These are phyloP conservation scores for Lachnellula arida DNA, from an alignment of 2,329 filamentous ascomycete species.

Conservation along the genomic window DNA sequence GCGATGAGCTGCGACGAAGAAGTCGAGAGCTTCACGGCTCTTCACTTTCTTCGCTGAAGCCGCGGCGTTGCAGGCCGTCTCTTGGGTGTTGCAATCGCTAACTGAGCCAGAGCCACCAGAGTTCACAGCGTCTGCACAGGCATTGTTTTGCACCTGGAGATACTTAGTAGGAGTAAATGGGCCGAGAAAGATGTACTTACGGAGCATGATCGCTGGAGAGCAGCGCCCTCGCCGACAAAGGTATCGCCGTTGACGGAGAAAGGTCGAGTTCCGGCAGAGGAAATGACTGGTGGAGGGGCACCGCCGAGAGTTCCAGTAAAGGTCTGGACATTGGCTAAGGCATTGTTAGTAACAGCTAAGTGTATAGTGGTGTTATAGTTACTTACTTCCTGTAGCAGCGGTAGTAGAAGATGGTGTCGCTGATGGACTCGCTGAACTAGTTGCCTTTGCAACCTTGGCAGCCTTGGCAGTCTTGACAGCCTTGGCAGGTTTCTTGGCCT, in stretches of 20 bases:
- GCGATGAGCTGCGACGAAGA: conserved; percentile 39
- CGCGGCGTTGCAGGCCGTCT: conserved; percentile 39
- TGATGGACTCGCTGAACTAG: not conserved
- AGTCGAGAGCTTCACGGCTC: conserved; percentile 27
- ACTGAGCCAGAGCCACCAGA: conserved; percentile 40
- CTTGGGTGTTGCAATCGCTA: conserved; percentile 52
- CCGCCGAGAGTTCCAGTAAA: conserved; percentile 47
- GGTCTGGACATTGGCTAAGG: conserved; percentile 36
- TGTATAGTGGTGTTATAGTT: not conserved
- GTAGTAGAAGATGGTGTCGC: not conserved
- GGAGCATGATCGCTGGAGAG: conserved; percentile 56
- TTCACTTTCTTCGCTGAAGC: conserved; percentile 21
- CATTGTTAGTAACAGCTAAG: conserved; percentile 6
- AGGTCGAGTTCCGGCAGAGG: conserved; percentile 45
- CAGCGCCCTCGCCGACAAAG: conserved; percentile 52
- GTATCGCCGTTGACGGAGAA: conserved; percentile 53
- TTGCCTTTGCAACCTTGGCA: not conserved
- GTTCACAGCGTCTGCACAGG: conserved; percentile 54
- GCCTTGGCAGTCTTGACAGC: not conserved
- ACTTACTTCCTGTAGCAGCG: conserved; percentile 9
- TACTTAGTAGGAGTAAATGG: not conserved
- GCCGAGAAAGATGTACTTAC: conserved; percentile 29
- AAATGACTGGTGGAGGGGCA: conserved; percentile 43
- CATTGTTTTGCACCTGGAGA: conserved; percentile 48
- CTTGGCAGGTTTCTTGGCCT: not conserved